A percentile compares a stretch with the other conserved stretches of the same genome.
Evolutionary conservation across 176 grass and related monocot species (phyloP).

Genomic region (Miscanthus lutarioriparius): DNA sequence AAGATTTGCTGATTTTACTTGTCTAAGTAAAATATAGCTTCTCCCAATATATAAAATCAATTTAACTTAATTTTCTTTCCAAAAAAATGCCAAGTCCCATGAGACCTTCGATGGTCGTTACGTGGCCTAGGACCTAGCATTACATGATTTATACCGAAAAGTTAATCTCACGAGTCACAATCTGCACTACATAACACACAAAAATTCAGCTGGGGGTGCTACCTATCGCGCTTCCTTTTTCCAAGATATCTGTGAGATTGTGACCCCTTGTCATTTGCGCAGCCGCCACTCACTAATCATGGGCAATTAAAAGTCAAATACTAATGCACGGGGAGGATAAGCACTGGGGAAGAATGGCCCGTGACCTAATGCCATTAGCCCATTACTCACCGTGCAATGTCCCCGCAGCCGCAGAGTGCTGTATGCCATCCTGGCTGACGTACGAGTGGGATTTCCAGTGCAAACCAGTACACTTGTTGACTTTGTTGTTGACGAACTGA

Average conservation of each 20-base stretch:
- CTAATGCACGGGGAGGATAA: constrained; percentile 23
- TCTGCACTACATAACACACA: too few relatives aligned
- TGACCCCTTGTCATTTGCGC: constrained; percentile 23
- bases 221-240: background rate
- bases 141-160: too few relatives aligned
- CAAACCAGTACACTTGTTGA: background rate
- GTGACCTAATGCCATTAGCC: constrained; percentile 35
- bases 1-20: background rate
- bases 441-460: constrained; percentile 15
- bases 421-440: background rate
- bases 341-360: constrained; percentile 39
- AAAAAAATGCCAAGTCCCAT: too few relatives aligned
- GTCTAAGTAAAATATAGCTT: too few relatives aligned
- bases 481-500: constrained; percentile 16
- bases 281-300: constrained; percentile 25
- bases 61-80: too few relatives aligned
- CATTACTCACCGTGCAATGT: background rate
- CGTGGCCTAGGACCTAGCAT: too few relatives aligned
- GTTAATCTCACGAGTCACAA: too few relatives aligned
- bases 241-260: constrained; percentile 31
- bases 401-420: background rate
- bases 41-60: too few relatives aligned
- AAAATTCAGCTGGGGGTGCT: background rate
- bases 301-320: constrained; percentile 38
- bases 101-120: too few relatives aligned